Conservation (phyloP, 2,329 filamentous ascomycete genomes). For the Colletotrichum navitas region DNA sequence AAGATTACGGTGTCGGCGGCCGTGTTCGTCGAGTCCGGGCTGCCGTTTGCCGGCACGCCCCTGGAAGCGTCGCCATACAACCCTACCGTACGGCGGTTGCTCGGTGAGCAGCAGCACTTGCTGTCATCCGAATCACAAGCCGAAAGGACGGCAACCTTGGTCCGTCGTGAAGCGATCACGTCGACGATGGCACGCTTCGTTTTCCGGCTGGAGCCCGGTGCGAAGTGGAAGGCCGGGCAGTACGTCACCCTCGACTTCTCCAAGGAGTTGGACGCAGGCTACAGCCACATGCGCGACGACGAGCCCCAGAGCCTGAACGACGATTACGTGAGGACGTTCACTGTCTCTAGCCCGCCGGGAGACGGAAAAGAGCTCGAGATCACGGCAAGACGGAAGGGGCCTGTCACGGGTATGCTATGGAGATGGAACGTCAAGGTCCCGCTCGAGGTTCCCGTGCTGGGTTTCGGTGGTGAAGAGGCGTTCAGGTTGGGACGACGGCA, state of each 20-base stretch:
- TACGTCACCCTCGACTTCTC: conserved; percentile 83
- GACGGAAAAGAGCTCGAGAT: conserved; percentile 69
- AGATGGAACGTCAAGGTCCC: conserved; percentile 63
- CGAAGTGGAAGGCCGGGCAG: conserved; percentile 76
- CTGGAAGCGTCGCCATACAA: conserved; percentile 82
- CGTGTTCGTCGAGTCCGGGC: conserved; percentile 71
- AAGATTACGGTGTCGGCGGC: conserved; percentile 73
- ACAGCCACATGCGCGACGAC: conserved; percentile 85
- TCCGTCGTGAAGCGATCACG: conserved; percentile 71
- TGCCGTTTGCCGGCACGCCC: conserved; percentile 74
- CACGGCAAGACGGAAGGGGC: conserved; percentile 77
- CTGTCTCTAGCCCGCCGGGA: conserved; percentile 74
- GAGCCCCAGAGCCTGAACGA: conserved; percentile 87
- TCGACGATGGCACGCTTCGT: conserved; percentile 76
- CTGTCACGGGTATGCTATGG: conserved; percentile 76
- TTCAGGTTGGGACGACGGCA: conserved; percentile 50
- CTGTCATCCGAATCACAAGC: not conserved
- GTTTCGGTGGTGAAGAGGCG: conserved; percentile 74
- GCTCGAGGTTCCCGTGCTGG: conserved; percentile 76
- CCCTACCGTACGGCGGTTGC: conserved; percentile 75
- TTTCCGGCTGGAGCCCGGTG: conserved; percentile 54
- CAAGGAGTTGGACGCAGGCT: conserved; percentile 77
- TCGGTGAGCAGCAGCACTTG: conserved; percentile 60
- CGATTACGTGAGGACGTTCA: conserved; percentile 87
- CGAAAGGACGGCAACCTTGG: conserved; percentile 64